A percentile compares a stretch with the other conserved stretches of the same genome.
These are phyloP conservation scores for Russula sp. DNA, from an alignment of 768 basidiomycete genomes.

Conservation along the genomic window DNA sequence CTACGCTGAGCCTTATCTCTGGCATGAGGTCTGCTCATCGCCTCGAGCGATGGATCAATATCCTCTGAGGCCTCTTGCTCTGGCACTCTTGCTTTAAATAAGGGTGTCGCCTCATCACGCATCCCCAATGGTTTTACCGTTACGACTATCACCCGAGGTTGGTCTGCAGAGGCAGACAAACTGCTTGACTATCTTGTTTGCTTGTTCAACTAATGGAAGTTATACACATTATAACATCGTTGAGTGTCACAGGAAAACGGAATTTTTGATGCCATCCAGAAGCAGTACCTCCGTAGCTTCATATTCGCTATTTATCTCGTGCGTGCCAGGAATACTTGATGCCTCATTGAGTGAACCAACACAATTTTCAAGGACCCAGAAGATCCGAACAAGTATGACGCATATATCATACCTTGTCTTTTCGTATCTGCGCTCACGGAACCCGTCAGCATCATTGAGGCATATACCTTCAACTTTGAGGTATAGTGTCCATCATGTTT, in stretches of 20 bases:
- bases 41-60: constrained; percentile 30
- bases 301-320: constrained; percentile 84
- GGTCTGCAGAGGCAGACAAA: constrained; percentile 75
- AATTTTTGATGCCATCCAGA: constrained; percentile 80
- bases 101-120: constrained; percentile 26
- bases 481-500: constrained; percentile 4
- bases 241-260: constrained; percentile 59
- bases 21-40: constrained; percentile 46
- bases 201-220: constrained; percentile 20
- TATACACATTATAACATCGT: not conserved
- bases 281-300: constrained; percentile 77
- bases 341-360: not conserved
- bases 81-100: constrained; percentile 33
- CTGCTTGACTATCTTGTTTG: constrained; percentile 73
- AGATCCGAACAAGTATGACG: constrained; percentile 71
- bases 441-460: constrained; percentile 63
- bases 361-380: constrained; percentile 54
- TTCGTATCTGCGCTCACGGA: constrained; percentile 5
- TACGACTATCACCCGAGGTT: constrained; percentile 66
- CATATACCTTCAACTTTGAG: constrained; percentile 83
- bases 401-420: constrained; percentile 26
- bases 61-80: constrained; percentile 30
- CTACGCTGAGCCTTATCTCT: constrained; percentile 4
- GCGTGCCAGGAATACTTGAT: constrained; percentile 23
- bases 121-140: constrained; percentile 62